Conservation (phyloP, 2,329 filamentous ascomycete species). For the Talaromyces sp. region DNA sequence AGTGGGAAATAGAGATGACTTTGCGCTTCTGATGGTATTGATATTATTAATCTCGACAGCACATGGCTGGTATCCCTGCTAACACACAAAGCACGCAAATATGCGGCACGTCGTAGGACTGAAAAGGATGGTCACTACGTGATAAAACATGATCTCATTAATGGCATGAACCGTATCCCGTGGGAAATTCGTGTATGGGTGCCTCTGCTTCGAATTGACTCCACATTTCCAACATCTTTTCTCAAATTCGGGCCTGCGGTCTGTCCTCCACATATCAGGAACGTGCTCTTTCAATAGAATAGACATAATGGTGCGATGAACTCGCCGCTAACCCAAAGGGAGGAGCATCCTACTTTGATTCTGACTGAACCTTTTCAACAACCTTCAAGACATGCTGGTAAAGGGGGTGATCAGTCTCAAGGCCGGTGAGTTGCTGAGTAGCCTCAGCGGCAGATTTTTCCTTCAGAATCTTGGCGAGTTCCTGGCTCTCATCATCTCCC, state of each 20-base stretch:
- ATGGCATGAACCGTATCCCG: slow-evolving; percentile 4
- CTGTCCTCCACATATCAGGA: slow-evolving; percentile 21
- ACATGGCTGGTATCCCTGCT: not conserved
- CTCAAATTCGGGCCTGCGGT: slow-evolving; percentile 27
- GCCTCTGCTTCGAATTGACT: not conserved
- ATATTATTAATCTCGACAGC: slow-evolving; percentile 4
- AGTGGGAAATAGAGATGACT: not conserved
- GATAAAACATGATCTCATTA: slow-evolving; percentile 14
- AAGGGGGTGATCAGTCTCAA: slow-evolving; percentile 73
- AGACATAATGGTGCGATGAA: not conserved
- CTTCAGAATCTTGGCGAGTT: slow-evolving; percentile 82
- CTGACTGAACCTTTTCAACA: slow-evolving; percentile 75
- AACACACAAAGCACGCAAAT: slow-evolving; percentile 4
- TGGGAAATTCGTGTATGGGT: not conserved
- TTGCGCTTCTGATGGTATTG: not conserved
- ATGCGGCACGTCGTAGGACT: slow-evolving; percentile 5
- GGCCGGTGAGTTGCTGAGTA: slow-evolving; percentile 75
- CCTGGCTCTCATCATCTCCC: slow-evolving; percentile 81
- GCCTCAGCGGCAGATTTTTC: slow-evolving; percentile 69
- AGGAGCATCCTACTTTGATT: slow-evolving; percentile 22
- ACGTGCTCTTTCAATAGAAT: slow-evolving; percentile 7
- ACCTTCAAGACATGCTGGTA: slow-evolving; percentile 71
- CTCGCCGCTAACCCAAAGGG: not conserved
- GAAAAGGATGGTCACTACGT: not conserved
- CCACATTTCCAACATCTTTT: not conserved